Conservation (phyloP, 768 basidiomycete species). For the Rossbeevera mucosa region DNA sequence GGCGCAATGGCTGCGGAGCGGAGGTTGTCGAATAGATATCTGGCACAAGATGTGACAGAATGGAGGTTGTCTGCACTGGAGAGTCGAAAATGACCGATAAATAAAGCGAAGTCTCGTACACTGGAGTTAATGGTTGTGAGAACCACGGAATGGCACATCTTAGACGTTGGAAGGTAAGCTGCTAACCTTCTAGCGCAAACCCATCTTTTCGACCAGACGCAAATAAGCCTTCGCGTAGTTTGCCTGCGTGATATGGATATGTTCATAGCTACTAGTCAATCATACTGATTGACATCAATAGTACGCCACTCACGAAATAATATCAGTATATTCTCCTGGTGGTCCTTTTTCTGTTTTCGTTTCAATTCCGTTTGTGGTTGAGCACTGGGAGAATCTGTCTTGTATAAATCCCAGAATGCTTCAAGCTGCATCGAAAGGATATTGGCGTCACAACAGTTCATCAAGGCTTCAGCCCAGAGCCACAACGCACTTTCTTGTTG, state of each 20-base stretch:
- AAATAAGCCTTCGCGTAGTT: constrained; percentile 68
- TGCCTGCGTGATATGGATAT: constrained; percentile 43
- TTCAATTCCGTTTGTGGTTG: constrained; percentile 14
- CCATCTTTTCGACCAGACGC: constrained; percentile 54
- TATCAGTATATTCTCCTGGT: constrained; percentile 66
- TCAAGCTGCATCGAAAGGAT: constrained; percentile 38
- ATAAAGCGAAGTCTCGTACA: constrained; percentile 69
- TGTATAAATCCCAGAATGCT: constrained; percentile 41
- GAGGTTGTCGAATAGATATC: constrained; percentile 35
- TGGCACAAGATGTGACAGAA: constrained; percentile 57
- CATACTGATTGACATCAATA: not conserved
- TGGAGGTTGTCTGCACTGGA: constrained; percentile 55
- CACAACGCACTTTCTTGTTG: constrained; percentile 52
- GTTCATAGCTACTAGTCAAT: not conserved
- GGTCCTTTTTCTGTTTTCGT: constrained; percentile 40
- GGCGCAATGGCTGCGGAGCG: constrained; percentile 19
- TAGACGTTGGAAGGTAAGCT: not conserved
- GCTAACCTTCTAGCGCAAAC: constrained; percentile 66
- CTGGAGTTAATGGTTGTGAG: constrained; percentile 31
- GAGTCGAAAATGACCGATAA: constrained; percentile 61
- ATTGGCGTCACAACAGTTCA: not conserved
- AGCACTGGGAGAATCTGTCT: constrained; percentile 9
- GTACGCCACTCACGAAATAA: constrained; percentile 53
- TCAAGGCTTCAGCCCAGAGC: not conserved
- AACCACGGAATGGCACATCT: not conserved